phyloP scores from a whole-genome alignment of 2,329 filamentous ascomycete species.

The Pyricularia pennisetigena region DNA sequence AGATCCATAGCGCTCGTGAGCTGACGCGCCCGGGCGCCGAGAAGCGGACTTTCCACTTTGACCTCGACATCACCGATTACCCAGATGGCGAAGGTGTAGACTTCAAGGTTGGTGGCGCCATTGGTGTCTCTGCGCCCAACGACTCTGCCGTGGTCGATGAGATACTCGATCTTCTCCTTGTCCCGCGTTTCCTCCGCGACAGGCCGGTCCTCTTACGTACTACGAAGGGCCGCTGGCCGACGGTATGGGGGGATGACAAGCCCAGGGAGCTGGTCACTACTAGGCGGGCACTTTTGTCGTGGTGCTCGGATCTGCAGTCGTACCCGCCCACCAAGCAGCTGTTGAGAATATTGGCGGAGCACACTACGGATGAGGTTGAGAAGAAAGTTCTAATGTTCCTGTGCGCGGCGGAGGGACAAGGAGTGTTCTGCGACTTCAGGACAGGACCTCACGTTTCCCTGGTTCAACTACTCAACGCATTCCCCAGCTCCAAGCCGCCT shows the following conservation, averaged over 20 bases:
- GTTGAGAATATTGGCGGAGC: conserved; percentile 75
- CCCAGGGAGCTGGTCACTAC: conserved; percentile 82
- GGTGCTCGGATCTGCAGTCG: conserved; percentile 91
- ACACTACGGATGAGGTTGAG: conserved; percentile 71
- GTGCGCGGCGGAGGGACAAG: conserved; percentile 82
- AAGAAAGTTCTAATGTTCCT: conserved; percentile 82
- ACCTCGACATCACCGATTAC: conserved; percentile 93
- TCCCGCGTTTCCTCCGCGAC: conserved; percentile 75
- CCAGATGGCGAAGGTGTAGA: conserved; percentile 72
- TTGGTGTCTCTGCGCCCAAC: conserved; percentile 88
- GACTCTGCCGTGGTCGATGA: conserved; percentile 68
- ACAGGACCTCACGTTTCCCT: conserved; percentile 81
- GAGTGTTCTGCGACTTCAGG: conserved; percentile 86
- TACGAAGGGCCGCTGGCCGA: conserved; percentile 80
- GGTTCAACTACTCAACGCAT: conserved; percentile 78
- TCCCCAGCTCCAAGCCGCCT: conserved; percentile 84
- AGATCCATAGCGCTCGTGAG: conserved; percentile 73
- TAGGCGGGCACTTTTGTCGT: conserved; percentile 82
- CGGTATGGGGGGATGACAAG: conserved; percentile 91
- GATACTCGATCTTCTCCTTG: conserved; percentile 68
- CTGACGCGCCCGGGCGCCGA: conserved; percentile 81
- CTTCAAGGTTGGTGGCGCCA: conserved; percentile 93
- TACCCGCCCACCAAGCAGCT: conserved; percentile 84
- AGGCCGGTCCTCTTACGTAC: conserved; percentile 76
- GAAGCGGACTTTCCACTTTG: conserved; percentile 96